Evolutionary conservation across 2,329 filamentous ascomycete genomes (phyloP), one percentile per base, ranked within the genome.

Genomic region (Fusarium protoensiforme): DNA sequence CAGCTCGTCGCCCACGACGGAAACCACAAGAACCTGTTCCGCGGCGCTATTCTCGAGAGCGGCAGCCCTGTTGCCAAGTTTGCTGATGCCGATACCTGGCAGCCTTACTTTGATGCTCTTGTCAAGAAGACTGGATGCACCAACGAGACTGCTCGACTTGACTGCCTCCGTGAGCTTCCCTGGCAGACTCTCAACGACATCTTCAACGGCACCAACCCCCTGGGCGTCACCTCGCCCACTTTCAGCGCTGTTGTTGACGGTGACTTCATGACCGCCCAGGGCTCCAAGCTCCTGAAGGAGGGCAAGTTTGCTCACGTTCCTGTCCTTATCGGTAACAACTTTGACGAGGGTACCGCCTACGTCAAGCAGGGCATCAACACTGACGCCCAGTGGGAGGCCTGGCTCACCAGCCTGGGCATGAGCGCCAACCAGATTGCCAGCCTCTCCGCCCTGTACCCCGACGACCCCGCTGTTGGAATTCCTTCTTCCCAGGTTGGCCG

Each of bases 241-340:
- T 61, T 78, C 14, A 67, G 70, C 59, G 64, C 65, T 65, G 75
- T 76, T 43, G 69, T 69, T 69, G 85, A 87, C 51, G 81, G 79
- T 16, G 80, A 84, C 56, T 84, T 84, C 10, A 80, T 87, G n/a
- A 83, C 82, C 20, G 76, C 70, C 13, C 76, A 83, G 56, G 84
- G 82, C 38, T 88, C 87, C 11, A 78, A 85, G 9, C 88, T 91
- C 72, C 82, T 93, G 7, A 81, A 83, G 2, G 79, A 85, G 7
- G 91, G 90, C 54, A 85, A 86, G 20, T 92, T 93, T 71, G 87
- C 92, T 64, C 85, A 89, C 61, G 89, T 93, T 0, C 90, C 91
- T 1, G 86, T 93, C 43, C 84, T 94, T 8, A 46, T 66, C 36
- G 92, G 92, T 8, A 87, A 87, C 38, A 93, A 92, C 78, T 87